phyloP scores from a whole-genome alignment of 2,329 filamentous ascomycete genomes.

The Clonostachys byssicola region DNA sequence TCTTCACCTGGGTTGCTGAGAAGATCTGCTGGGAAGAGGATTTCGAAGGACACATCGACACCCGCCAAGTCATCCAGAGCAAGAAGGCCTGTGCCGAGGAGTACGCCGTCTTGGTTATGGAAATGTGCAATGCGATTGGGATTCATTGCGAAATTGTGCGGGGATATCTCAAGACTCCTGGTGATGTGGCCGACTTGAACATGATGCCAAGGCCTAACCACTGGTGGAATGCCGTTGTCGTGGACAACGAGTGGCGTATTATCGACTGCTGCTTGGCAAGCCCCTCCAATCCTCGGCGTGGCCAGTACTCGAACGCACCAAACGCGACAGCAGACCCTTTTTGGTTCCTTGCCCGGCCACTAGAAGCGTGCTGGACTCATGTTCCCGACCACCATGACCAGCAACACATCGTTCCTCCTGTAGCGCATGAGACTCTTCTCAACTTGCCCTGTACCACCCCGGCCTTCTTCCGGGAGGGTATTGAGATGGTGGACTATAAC shows the following conservation, averaged over 20 bases:
- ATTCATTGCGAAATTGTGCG: slow-evolving; percentile 82
- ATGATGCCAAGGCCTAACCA: slow-evolving; percentile 87
- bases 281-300: slow-evolving; percentile 80
- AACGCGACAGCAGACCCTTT: slow-evolving; percentile 73
- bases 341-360: slow-evolving; percentile 90
- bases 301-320: slow-evolving; percentile 69
- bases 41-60: slow-evolving; percentile 80
- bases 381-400: slow-evolving; percentile 83
- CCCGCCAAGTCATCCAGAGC: slow-evolving; percentile 76
- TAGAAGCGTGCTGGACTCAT: slow-evolving; percentile 93
- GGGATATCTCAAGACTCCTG: slow-evolving; percentile 87
- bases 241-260: slow-evolving; percentile 94
- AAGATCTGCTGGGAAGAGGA: slow-evolving; percentile 95
- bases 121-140: slow-evolving; percentile 91
- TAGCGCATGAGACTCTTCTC: slow-evolving; percentile 80
- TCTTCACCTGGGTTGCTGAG: slow-evolving; percentile 97
- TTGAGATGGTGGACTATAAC: slow-evolving; percentile 86
- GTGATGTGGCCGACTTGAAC: slow-evolving; percentile 76
- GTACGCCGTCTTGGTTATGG: slow-evolving; percentile 80
- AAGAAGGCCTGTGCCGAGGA: slow-evolving; percentile 85
- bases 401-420: slow-evolving; percentile 87
- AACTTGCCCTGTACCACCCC: slow-evolving; percentile 84
- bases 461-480: slow-evolving; percentile 76
- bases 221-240: slow-evolving; percentile 93
- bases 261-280: slow-evolving; percentile 92